Evolutionary conservation across 75 land plant species (phyloP).

Genomic region (Pinus albicaulis): DNA sequence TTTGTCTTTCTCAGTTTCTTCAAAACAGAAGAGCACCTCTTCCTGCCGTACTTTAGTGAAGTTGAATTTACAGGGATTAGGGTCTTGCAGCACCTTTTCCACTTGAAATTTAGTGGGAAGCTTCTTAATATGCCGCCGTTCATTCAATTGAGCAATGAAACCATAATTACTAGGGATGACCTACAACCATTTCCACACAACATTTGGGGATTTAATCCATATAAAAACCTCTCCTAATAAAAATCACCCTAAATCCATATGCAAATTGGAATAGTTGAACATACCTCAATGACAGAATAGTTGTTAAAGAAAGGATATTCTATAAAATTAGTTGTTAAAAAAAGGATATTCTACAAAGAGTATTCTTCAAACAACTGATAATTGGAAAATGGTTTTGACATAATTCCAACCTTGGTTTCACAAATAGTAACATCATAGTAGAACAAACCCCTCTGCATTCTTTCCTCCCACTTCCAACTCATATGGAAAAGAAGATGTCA

Average conservation of each 20-base stretch:
- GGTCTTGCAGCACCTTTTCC: constrained; percentile 86
- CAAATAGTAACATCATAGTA: constrained; percentile 95
- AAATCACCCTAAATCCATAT: neutral
- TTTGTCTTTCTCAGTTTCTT: constrained; percentile 41
- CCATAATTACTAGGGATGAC: constrained; percentile 87
- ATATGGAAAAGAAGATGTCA: neutral
- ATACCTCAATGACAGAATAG: neutral
- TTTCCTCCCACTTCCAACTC: constrained; percentile 81
- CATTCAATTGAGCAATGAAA: constrained; percentile 93
- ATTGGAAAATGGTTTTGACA: constrained; percentile 4
- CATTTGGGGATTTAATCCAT: neutral
- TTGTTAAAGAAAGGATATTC: no score
- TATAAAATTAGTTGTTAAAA: no score
- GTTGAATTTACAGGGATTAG: constrained; percentile 92
- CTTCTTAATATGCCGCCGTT: constrained; percentile 92
- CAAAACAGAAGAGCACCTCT: constrained; percentile 86
- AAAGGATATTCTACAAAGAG: neutral
- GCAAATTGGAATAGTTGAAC: neutral
- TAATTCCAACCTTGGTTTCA: constrained; percentile 75
- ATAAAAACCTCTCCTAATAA: neutral
- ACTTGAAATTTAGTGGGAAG: constrained; percentile 94
- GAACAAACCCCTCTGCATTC: constrained; percentile 75
- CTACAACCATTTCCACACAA: constrained; percentile 20
- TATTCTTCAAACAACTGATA: neutral
- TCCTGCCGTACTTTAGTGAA: constrained; percentile 95